phyloP scores from a whole-genome alignment of 371 early-diverging fungal species.

The Lichtheimia ornata region DNA sequence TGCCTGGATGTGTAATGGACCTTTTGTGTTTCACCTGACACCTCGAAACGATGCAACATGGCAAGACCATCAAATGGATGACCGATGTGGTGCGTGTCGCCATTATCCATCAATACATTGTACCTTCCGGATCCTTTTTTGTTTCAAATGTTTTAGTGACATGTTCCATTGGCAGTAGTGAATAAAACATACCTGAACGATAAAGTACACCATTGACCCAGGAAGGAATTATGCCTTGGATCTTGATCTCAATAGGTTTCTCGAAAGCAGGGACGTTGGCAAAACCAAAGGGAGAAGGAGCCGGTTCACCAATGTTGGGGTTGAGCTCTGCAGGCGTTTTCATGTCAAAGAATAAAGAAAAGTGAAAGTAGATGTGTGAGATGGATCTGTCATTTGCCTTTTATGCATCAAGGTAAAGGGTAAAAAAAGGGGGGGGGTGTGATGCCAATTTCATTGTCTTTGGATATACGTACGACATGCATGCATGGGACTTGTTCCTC shows the following conservation, averaged over 20 bases:
- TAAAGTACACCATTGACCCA: constrained; percentile 66
- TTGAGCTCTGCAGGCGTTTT: constrained; percentile 36
- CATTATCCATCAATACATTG: constrained; percentile 41
- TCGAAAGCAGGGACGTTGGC: constrained; percentile 55
- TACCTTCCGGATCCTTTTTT: constrained; percentile 45
- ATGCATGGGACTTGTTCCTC: neutral
- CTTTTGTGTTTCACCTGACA: constrained; percentile 30
- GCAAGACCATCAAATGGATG: constrained; percentile 70
- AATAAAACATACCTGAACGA: constrained; percentile 60
- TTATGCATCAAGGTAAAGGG: neutral
- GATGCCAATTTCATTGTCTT: constrained; percentile 2
- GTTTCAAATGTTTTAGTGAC: neutral
- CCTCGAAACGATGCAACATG: constrained; percentile 54
- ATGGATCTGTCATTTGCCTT: neutral
- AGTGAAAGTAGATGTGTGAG: neutral
- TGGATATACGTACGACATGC: too few species aligned
- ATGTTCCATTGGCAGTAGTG: too few species aligned
- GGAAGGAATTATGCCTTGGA: constrained; percentile 54
- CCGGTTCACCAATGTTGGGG: constrained; percentile 27
- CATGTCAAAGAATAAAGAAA: constrained; percentile 16
- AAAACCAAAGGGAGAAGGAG: constrained; percentile 49
- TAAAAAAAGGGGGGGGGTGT: neutral
- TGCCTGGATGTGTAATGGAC: constrained; percentile 44
- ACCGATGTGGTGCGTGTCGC: constrained; percentile 54
- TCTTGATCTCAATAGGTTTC: constrained; percentile 31